Evolutionary conservation across 1,284 basidiomycete species (phyloP).

Genomic region (Cryptococcus jaspeensis): DNA sequence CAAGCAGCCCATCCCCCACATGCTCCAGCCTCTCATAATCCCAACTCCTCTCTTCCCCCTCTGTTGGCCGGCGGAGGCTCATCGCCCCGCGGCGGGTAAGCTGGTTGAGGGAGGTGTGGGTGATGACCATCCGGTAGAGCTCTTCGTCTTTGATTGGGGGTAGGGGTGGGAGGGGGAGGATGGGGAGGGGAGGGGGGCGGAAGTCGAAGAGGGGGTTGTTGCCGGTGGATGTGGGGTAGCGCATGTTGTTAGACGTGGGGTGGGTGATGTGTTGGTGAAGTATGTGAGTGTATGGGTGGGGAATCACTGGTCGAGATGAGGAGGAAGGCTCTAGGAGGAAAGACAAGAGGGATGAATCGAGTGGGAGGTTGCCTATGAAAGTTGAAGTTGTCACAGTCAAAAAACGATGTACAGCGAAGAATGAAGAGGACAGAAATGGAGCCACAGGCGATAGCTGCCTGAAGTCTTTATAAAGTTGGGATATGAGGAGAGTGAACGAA

Average conservation of each 20-base stretch:
- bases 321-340: neutral
- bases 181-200: constrained; percentile 3
- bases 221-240: neutral
- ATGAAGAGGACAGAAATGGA: neutral
- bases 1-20: constrained; percentile 36
- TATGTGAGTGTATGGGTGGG: neutral
- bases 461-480: too few relatives aligned
- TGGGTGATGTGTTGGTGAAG: neutral
- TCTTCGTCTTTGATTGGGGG: constrained; percentile 12
- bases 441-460: too few relatives aligned
- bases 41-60: constrained; percentile 3
- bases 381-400: too few relatives aligned
- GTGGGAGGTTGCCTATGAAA: too few relatives aligned
- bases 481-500: too few relatives aligned
- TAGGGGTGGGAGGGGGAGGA: too few relatives aligned
- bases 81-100: constrained; percentile 6
- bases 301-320: too few relatives aligned
- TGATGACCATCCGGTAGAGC: constrained; percentile 23
- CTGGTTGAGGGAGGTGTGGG: constrained; percentile 8
- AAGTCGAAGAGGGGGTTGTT: constrained; percentile 8
- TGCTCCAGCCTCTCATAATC: constrained; percentile 44
- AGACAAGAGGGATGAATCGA: too few relatives aligned
- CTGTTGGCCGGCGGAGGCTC: constrained; percentile 13
- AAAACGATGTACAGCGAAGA: neutral
- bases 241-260: constrained; percentile 6